Conservation (phyloP, 1,284 basidiomycete genomes). For the Cutaneotrichosporon mucoides region DNA sequence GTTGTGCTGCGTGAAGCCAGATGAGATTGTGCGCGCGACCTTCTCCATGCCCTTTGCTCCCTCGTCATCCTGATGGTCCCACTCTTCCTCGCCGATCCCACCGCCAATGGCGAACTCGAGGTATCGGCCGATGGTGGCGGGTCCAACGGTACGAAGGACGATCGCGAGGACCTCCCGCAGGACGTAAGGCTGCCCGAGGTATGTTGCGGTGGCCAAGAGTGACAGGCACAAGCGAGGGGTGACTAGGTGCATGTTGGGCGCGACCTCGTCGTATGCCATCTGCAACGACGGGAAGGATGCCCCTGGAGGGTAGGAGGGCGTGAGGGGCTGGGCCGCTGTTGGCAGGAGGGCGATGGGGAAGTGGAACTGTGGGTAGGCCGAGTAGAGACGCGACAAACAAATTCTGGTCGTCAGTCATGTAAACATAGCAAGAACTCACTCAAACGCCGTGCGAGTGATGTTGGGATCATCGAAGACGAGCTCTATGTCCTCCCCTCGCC, state of each 20-base stretch:
- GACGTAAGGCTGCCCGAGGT: conserved; percentile 74
- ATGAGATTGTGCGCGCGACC: conserved; percentile 57
- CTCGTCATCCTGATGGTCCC: conserved; percentile 54
- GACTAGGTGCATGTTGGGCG: conserved; percentile 61
- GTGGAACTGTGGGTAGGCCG: conserved; percentile 71
- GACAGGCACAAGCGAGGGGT: conserved; percentile 79
- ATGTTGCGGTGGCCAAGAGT: conserved; percentile 77
- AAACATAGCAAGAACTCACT: conserved; percentile 45
- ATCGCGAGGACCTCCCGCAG: conserved; percentile 68
- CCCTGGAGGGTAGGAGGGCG: conserved; percentile 58
- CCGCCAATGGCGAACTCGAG: conserved; percentile 77
- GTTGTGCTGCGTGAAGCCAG: conserved; percentile 4
- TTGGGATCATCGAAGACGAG: conserved; percentile 77
- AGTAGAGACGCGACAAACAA: conserved; percentile 76
- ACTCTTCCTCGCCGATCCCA: conserved; percentile 57
- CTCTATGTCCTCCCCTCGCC: conserved; percentile 55
- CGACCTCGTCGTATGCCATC: conserved; percentile 54
- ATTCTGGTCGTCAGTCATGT: conserved; percentile 54
- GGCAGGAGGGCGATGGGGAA: conserved; percentile 65
- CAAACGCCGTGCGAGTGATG: conserved; percentile 67
- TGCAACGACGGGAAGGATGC: conserved; percentile 58
- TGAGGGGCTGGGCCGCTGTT: conserved; percentile 63
- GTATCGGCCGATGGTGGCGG: conserved; percentile 71
- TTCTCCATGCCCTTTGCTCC: conserved; percentile 65
- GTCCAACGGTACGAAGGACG: conserved; percentile 72